Evolutionary conservation across 2,329 filamentous ascomycete genomes (phyloP).

Genomic region (Orbilia ellipsospora): DNA sequence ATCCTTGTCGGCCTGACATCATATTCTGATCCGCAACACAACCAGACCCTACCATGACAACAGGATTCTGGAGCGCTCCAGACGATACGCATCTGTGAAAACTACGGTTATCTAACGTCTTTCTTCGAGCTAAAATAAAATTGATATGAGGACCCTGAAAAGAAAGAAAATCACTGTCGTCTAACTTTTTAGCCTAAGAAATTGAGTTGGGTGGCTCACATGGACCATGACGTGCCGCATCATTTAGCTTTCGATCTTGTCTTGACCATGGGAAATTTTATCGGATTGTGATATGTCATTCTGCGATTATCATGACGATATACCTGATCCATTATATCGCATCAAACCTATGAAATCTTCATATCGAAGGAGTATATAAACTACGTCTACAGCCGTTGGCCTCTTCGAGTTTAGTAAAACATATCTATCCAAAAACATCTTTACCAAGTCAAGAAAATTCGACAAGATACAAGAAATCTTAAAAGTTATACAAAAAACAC

Average conservation of each 20-base stretch:
- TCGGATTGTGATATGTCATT: conserved; percentile 39
- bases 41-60: not conserved
- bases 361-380: conserved; percentile 12
- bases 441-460: conserved; percentile 10
- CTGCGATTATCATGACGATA: conserved; percentile 53
- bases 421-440: not conserved
- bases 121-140: not conserved
- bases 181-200: not conserved
- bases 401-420: not conserved
- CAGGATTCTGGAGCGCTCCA: not conserved
- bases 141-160: conserved; percentile 3
- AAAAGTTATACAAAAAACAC: conserved; percentile 7
- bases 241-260: not conserved
- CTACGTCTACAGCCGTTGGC: not conserved
- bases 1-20: conserved; percentile 36
- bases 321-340: conserved; percentile 11
- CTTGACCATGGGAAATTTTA: conserved; percentile 8
- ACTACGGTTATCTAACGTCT: conserved; percentile 48
- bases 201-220: conserved; percentile 22
- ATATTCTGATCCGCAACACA: conserved; percentile 36
- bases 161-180: not conserved
- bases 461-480: conserved; percentile 3
- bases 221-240: conserved; percentile 50
- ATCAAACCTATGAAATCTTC: conserved; percentile 3
- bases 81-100: conserved; percentile 26